Base-by-base conservation (phyloP, 495 filamentous ascomycete species). In the Penicillium waksmanii region DNA sequence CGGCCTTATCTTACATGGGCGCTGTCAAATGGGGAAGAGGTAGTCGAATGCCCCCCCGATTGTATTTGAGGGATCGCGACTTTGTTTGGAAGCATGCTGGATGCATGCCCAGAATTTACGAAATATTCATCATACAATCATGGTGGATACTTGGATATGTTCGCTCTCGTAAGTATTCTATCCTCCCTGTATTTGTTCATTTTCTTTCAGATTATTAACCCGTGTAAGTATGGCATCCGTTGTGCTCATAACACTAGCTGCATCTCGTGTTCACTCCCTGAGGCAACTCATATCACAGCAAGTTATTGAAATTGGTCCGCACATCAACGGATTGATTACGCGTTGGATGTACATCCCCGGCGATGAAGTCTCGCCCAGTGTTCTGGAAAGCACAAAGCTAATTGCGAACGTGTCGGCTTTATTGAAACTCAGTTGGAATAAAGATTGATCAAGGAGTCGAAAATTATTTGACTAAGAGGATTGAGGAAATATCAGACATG, bases 101-200 rank as follows among this genome's bases (percentile, higher is more conserved):
- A 51, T 78, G 23, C 77, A 81, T 51, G 73, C 77, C 1, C 53
- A 73, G 57, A 76, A 79, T 52, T 49, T 80, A 12, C 58, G 68
- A 19, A 67, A 64, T 5, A 72, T 79, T 43, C 61, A 66, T 0
- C 75, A 81, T 50, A 80, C 77, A 0, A 63, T 80, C 8, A 56
- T 80, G 66, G 68, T 81, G 1, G 78, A 81, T 60, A 77, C 78
- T 0, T 81, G 78, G 78, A 78, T 79, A 25, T 81, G 77, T 55
- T 76, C 78, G 10, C 61, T 81, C 11, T 79, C 75, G 78, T 78
- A 65, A 58, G 76, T 38, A 31, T 31, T 31, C 6, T 9, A 9
- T 9, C 12, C 11, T 38, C 8, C 18, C 13, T 23, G 5, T 74
- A 25, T 23, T 53, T 9, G 42, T 13, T 25, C 0, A n/a, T 15